Evolutionary conservation across 805 yeast species (phyloP), one percentile per base, ranked within the genome.

Genomic region (Crinitomyces ghanaensis): DNA sequence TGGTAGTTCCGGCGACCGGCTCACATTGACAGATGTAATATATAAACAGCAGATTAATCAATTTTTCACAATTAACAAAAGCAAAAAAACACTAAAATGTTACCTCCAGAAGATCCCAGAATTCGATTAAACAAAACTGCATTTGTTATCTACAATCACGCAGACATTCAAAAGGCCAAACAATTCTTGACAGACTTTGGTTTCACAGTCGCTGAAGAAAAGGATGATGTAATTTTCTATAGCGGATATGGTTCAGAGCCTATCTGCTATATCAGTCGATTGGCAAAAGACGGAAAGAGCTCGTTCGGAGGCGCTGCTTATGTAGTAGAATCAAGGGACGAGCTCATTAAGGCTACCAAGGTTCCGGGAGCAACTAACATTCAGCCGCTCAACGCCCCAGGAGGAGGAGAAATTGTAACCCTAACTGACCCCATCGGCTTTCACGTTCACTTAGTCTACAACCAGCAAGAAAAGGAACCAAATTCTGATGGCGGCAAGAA

Each of bases 231-330:
- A 30, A 31, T 31, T 5, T 31, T 6, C 14, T 31, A 31, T 31
- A 16, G 37, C 9, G 35, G 35, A 11, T 31, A 31, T 30, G 35
- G 35, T 9, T 8, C 6, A 11, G 35, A 31, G 38, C 35, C 36
- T 13, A 31, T 31, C 12, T 31, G 36, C 29, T 28, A 28, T 28
- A 28, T 28, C n/a, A 28, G 31, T 17, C 28, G 16, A 14, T 26
- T 8, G 11, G 21, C 31, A 8, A 13, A 11, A 6, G 28, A 13
- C n/a, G 31, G 28, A 13, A 28, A 13, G n/a, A 28, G 31, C 16
- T 28, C 31, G n/a, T 28, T 28, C 16, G 31, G 31, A 13, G 31
- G 31, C 7, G 31, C 31, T 12, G 31, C 31, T n/a, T 28, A 28
- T 14, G 30, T n/a, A 13, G 31, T 28, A 7, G 31, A 28, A 28